A percentile compares a stretch with the other conserved stretches of the same genome.
Evolutionary conservation across 2,329 filamentous ascomycete species (phyloP).

Genomic region (Cladophialophora immunda): DNA sequence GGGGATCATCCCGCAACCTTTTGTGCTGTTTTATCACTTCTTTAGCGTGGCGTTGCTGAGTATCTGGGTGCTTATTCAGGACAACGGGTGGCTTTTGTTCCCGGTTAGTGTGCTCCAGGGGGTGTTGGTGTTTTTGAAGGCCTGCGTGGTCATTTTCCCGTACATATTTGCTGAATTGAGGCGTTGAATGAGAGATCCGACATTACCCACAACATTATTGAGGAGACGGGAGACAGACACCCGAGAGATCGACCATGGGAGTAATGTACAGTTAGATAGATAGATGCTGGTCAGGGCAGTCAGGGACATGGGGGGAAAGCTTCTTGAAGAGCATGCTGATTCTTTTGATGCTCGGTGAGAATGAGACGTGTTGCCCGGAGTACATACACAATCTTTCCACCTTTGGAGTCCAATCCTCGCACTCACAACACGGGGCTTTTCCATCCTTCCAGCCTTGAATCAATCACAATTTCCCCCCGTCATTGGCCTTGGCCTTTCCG

Average conservation of each 20-base stretch:
- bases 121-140: slow-evolving; percentile 78
- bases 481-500: slow-evolving; percentile 4
- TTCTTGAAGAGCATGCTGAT: neutral
- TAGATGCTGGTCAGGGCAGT: neutral
- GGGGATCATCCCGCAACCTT: slow-evolving; percentile 79
- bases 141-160: slow-evolving; percentile 82
- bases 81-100: slow-evolving; percentile 62
- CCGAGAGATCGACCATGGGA: no score
- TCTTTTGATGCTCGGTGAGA: neutral
- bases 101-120: slow-evolving; percentile 73
- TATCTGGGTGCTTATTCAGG: slow-evolving; percentile 73
- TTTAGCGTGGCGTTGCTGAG: slow-evolving; percentile 90
- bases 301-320: neutral
- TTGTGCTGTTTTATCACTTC: slow-evolving; percentile 88
- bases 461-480: slow-evolving; percentile 17
- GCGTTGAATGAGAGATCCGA: slow-evolving; percentile 41
- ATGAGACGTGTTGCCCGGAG: neutral
- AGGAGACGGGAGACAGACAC: neutral
- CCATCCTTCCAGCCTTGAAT: no score
- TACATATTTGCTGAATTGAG: slow-evolving; percentile 76
- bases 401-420: neutral
- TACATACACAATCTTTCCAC: neutral
- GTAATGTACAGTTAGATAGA: neutral
- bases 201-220: neutral
- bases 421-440: no score